Percentiles rank a stretch among this genome's conserved stretches.
Conservation (phyloP, 768 basidiomycete species). For the Russula emetica region DNA sequence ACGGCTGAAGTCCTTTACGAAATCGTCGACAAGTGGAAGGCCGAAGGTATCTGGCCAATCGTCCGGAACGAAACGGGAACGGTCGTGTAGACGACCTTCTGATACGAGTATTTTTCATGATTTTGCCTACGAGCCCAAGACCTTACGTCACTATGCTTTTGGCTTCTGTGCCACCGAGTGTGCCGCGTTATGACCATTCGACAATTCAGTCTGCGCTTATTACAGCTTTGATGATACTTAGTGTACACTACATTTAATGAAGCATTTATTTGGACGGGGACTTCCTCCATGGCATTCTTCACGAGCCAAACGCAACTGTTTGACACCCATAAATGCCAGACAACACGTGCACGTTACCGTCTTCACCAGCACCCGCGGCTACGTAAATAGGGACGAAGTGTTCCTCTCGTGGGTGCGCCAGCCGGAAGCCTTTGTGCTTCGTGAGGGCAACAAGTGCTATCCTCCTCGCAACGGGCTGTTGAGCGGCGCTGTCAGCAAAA, state of each 20-base stretch:
- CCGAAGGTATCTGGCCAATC: slow-evolving; percentile 52
- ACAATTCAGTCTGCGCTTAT: slow-evolving; percentile 11
- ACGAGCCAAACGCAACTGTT: slow-evolving; percentile 64
- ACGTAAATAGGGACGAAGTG: slow-evolving; percentile 80
- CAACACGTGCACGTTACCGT: slow-evolving; percentile 47
- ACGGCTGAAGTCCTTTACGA: slow-evolving; percentile 59
- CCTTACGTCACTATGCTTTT: slow-evolving; percentile 12
- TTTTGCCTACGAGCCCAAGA: slow-evolving; percentile 16
- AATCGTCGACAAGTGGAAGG: slow-evolving; percentile 76
- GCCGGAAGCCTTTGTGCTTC: slow-evolving; percentile 57
- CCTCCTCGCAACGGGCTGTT: slow-evolving; percentile 50
- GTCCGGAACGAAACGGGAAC: slow-evolving; percentile 21
- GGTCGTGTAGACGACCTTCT: slow-evolving; percentile 8
- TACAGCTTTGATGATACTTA: slow-evolving; percentile 21
- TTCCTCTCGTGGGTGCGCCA: slow-evolving; percentile 71
- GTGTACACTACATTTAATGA: slow-evolving; percentile 21
- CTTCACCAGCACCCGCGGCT: slow-evolving; percentile 67
- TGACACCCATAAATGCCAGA: slow-evolving; percentile 53
- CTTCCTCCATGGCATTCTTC: slow-evolving; percentile 6
- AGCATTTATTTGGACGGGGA: slow-evolving; percentile 16
- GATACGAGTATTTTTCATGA: slow-evolving; percentile 23
- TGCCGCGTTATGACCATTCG: neutral
- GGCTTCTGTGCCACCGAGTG: neutral
- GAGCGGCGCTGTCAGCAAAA: neutral
- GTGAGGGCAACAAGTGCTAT: slow-evolving; percentile 51